Conservation (phyloP, 1,284 basidiomycete species). For the Ganoderma lucidum region DNA sequence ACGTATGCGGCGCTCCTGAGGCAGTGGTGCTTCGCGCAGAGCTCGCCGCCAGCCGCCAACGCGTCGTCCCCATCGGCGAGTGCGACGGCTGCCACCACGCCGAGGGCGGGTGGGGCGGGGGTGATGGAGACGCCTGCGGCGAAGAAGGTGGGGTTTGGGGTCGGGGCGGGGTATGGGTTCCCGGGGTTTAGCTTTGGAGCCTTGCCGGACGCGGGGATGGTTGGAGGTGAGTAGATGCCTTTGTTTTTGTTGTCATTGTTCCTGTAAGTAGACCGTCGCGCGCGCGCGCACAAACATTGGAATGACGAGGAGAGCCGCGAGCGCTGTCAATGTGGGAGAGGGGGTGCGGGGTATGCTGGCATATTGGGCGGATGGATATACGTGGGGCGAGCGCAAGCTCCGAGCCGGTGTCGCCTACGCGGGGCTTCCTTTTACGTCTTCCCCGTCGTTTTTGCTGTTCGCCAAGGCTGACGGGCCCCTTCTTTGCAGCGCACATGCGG, state of each 20-base stretch:
- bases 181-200: constrained; percentile 36
- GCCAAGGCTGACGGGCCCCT: constrained; percentile 18
- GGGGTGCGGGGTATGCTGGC: not conserved
- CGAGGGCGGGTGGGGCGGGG: constrained; percentile 16
- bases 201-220: constrained; percentile 36
- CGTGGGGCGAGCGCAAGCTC: constrained; percentile 20
- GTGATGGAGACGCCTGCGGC: constrained; percentile 18
- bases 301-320: not conserved
- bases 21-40: constrained; percentile 76
- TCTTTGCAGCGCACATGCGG: constrained; percentile 28
- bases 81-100: constrained; percentile 14
- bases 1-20: constrained; percentile 69
- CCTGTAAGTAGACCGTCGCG: not conserved
- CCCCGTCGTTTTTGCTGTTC: constrained; percentile 6
- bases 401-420: constrained; percentile 19
- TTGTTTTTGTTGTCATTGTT: not conserved
- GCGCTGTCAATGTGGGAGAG: not conserved
- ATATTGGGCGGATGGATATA: constrained; percentile 7
- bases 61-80: constrained; percentile 12
- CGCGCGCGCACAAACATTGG: not conserved
- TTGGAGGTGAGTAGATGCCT: constrained; percentile 35
- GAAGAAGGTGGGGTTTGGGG: constrained; percentile 32
- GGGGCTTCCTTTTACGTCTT: constrained; percentile 23
- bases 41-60: constrained; percentile 34
- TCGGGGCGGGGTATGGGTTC: constrained; percentile 32